Conservation (phyloP, 73 alveolate species). For the Urostyla sp. region DNA sequence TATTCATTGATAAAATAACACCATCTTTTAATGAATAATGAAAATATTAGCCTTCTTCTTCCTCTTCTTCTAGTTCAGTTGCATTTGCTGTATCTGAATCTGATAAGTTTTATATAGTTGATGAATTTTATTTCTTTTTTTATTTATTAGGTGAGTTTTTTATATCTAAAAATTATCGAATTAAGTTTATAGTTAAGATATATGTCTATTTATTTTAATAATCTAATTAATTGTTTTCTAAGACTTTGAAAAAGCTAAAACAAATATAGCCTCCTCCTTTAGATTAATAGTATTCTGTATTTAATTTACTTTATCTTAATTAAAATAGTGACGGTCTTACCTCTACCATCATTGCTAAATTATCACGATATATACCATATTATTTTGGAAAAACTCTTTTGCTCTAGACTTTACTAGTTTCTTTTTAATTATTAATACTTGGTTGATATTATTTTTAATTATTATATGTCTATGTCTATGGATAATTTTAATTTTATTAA, state of each 20-base stretch:
- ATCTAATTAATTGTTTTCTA: neutral
- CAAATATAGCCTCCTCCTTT: constrained; percentile 15
- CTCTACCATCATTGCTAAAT: neutral
- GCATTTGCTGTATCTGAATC: neutral
- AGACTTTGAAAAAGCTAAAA: neutral
- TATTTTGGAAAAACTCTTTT: constrained; percentile 20
- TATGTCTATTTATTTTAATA: neutral
- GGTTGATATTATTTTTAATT: neutral
- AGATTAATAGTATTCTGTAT: neutral
- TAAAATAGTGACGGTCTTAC: constrained; percentile 43
- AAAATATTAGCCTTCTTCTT: constrained; percentile 4
- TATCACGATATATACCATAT: neutral
- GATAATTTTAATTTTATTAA: too few species aligned
- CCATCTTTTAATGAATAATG: neutral
- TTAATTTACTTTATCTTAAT: neutral
- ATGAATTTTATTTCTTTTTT: neutral
- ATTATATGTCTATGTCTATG: neutral
- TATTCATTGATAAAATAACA: constrained; percentile 1
- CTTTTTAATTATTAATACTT: too few species aligned
- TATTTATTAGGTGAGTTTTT: neutral
- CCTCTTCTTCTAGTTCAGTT: neutral
- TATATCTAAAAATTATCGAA: constrained; percentile 13
- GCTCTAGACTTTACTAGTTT: too few species aligned
- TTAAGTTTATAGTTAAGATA: constrained; percentile 14
- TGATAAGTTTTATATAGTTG: neutral